A percentile compares a stretch with the other conserved stretches of the same genome.
Evolutionary conservation across 2,329 filamentous ascomycete species (phyloP).

Genomic region (Pestalotiopsis sp.): DNA sequence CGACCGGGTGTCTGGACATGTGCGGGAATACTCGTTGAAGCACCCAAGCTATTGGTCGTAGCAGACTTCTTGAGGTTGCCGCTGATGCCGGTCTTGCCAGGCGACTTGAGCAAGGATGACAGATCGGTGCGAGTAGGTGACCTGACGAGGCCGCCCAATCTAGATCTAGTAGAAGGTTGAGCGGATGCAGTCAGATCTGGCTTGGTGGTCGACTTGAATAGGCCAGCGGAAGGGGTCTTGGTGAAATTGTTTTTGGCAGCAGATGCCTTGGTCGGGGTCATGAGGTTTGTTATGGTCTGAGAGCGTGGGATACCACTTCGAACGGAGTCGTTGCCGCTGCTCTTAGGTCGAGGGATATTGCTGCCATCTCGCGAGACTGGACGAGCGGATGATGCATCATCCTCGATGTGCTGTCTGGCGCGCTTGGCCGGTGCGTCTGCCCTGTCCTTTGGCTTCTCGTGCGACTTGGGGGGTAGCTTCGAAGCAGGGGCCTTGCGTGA

Average conservation of each 20-base stretch:
- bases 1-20: conserved; percentile 48
- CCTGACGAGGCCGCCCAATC: conserved; percentile 36
- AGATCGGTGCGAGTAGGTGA: conserved; percentile 50
- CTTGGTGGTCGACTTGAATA: conserved; percentile 58
- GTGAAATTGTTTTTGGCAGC: conserved; percentile 60
- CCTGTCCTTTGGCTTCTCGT: conserved; percentile 25
- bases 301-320: conserved; percentile 39
- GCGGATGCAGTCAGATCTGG: conserved; percentile 38
- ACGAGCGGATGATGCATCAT: conserved; percentile 69
- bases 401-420: conserved; percentile 64
- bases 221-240: conserved; percentile 54
- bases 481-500: conserved; percentile 29
- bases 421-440: conserved; percentile 65
- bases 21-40: conserved; percentile 32
- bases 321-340: conserved; percentile 39
- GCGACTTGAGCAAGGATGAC: conserved; percentile 35
- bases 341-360: conserved; percentile 51
- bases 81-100: conserved; percentile 33
- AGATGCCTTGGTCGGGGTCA: conserved; percentile 80
- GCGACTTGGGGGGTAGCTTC: conserved; percentile 23
- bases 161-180: conserved; percentile 45
- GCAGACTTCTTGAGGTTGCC: conserved; percentile 49
- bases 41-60: conserved; percentile 47
- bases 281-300: conserved; percentile 57
- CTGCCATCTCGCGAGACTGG: conserved; percentile 56